Base-by-base conservation (phyloP, 345 rosid genomes). In the Salix koriyanagi region DNA sequence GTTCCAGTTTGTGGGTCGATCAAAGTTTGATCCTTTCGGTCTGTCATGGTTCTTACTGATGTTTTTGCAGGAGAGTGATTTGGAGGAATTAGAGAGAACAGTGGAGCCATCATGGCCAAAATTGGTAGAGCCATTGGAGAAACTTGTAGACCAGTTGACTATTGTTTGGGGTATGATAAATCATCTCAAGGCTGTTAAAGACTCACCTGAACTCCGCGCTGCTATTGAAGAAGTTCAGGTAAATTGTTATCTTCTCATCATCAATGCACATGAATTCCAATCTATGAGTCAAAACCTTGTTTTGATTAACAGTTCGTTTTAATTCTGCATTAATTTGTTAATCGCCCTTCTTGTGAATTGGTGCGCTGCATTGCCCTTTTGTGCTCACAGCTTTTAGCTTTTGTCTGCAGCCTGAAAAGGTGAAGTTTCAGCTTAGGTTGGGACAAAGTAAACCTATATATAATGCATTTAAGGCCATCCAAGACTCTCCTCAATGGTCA, bases 211-310 rank as follows among this genome's bases (percentile, higher is more conserved):
- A 82, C 93, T 95, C 73, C 96, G 99, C 76, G 82, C 96, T 68
- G 97, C 99, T 54, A 90, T 95, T 69, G 96, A 91, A 81, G 97
- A 95, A 81, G 97, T 95, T 79, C 99, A 95, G 93, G 97, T 92
- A 65, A 42, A 30, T 69, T 28, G 0, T 76, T 64, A 2, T 14
- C 19, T 48, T 50, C 56, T 50, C 56, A 50, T 50, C 21, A 5
- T 50, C 56, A 1, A 50, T 50, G n/a, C 56, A 50, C 56, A 11
- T 44, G 50, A 44, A 44, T 44, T 13, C 50, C 13, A 44, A 44
- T 44, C 1, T 44, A 44, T 13, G 50, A 46, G 19, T 46, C 52
- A 46, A 46, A 46, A 46, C 4, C 14, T 46, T 15, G 52, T 0
- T 46, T 46, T 14, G 52, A 46, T 46, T 46, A 46, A 46, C 0